A percentile compares a stretch with the other conserved stretches of the same genome.
phyloP scores from a whole-genome alignment of 371 early-diverging fungal genomes.

The Zopfochytrium polystomum region DNA sequence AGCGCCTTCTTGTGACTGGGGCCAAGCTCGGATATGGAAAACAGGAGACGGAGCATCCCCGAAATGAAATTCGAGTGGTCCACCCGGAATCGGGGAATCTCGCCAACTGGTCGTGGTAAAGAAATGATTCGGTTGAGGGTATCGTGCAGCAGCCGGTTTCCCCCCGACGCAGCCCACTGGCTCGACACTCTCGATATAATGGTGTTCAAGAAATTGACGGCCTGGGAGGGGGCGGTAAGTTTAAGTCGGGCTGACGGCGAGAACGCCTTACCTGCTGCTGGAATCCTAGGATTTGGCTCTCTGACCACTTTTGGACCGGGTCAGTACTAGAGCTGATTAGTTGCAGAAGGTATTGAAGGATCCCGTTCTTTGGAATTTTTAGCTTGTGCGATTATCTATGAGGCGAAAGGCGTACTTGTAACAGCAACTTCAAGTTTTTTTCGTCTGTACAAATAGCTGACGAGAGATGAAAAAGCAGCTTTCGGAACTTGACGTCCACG shows the following conservation, averaged over 20 bases:
- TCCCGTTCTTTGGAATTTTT: no score
- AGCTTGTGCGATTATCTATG: no score
- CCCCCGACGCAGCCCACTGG: constrained; percentile 17
- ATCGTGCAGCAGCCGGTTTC: constrained; percentile 9
- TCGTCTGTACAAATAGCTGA: no score
- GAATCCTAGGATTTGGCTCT: constrained; percentile 27
- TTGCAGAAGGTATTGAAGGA: no score
- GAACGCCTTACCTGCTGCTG: constrained; percentile 28
- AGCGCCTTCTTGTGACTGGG: constrained; percentile 22
- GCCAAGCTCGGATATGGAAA: constrained; percentile 33
- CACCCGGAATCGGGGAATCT: not conserved
- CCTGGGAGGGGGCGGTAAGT: constrained; percentile 2
- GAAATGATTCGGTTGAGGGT: constrained; percentile 16
- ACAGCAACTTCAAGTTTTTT: no score
- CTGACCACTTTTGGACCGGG: constrained; percentile 22
- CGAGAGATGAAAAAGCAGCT: no score
- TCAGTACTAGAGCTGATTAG: constrained; percentile 10
- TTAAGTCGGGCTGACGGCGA: not conserved
- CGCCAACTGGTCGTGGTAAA: constrained; percentile 14
- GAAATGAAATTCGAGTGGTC: constrained; percentile 5
- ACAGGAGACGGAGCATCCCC: constrained; percentile 23
- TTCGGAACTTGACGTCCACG: no score
- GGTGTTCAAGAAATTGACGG: constrained; percentile 21
- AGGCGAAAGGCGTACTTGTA: no score
- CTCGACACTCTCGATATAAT: constrained; percentile 23